Percentiles rank a stretch among this genome's conserved stretches.
Conservation (phyloP, 1,284 basidiomycete species). For the Austroboletus olivaceoglutinosus region DNA sequence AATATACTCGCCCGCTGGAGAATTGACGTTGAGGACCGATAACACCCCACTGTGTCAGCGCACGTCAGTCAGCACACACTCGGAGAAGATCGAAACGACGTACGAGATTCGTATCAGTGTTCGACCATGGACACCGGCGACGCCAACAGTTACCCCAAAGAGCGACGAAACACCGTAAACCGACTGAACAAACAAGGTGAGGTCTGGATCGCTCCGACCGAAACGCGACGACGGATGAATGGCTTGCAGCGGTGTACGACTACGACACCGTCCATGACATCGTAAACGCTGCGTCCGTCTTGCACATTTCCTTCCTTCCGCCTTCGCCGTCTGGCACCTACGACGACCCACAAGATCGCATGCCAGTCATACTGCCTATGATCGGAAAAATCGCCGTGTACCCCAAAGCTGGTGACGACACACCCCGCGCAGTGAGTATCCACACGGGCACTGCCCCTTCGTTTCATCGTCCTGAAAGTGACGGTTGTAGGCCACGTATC, state of each 20-base stretch:
- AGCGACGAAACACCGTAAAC: not conserved
- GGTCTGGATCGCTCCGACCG: not conserved
- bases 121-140: conserved; percentile 16
- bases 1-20: conserved; percentile 27
- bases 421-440: conserved; percentile 21
- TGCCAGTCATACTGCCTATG: conserved; percentile 27
- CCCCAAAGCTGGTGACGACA: conserved; percentile 5
- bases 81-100: not conserved
- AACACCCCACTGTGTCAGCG: conserved; percentile 35
- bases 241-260: conserved; percentile 19
- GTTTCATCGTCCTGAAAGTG: not conserved
- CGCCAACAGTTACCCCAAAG: conserved; percentile 7
- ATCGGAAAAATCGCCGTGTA: conserved; percentile 26
- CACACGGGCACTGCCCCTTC: no score
- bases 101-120: not conserved
- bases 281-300: conserved; percentile 21
- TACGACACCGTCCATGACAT: conserved; percentile 23
- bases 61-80: not conserved
- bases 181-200: not conserved
- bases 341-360: conserved; percentile 12
- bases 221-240: not conserved
- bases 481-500: conserved; percentile 17
- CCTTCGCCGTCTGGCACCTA: conserved; percentile 12
- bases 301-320: conserved; percentile 28
- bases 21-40: conserved; percentile 41